Conservation (phyloP, 352 stramenopile genomes). For the Phytopythium ostracodes region DNA sequence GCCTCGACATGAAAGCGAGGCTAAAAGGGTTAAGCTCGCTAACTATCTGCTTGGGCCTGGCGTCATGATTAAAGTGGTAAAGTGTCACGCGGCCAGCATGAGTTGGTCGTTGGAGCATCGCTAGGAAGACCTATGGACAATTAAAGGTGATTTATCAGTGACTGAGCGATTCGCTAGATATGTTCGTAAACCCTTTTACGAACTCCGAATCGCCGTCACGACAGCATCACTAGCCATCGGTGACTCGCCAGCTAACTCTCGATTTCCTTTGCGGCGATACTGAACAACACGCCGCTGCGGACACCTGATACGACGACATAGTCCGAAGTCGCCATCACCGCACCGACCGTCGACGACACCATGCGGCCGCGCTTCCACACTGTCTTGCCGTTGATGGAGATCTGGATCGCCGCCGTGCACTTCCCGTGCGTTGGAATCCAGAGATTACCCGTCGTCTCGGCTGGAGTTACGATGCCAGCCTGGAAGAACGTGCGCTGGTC, state of each 20-base stretch:
- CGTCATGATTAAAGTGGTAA: too few species aligned
- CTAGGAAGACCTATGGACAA: too few species aligned
- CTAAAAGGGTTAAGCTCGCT: too few species aligned
- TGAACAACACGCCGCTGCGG: not conserved
- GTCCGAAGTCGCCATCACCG: conserved; percentile 4
- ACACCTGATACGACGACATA: not conserved
- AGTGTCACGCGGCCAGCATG: too few species aligned
- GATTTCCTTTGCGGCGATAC: not conserved
- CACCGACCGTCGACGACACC: conserved; percentile 11
- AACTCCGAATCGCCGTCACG: too few species aligned
- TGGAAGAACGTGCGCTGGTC: conserved; percentile 13
- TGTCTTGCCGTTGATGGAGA: conserved; percentile 26
- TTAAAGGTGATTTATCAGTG: too few species aligned
- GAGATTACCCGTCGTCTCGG: conserved; percentile 21
- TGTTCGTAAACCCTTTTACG: too few species aligned
- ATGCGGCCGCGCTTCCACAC: conserved; percentile 18
- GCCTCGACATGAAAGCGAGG: too few species aligned
- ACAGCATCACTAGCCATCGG: too few species aligned
- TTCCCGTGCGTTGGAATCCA: conserved; percentile 28
- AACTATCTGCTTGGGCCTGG: too few species aligned
- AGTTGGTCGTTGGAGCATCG: too few species aligned
- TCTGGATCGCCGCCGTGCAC: conserved; percentile 14
- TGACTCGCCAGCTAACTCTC: not conserved
- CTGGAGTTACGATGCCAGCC: conserved; percentile 11
- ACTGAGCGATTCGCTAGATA: too few species aligned